These are phyloP conservation scores for Dryas integrifolia DNA, from an alignment of 331 rosid species.

Conservation along the genomic window DNA sequence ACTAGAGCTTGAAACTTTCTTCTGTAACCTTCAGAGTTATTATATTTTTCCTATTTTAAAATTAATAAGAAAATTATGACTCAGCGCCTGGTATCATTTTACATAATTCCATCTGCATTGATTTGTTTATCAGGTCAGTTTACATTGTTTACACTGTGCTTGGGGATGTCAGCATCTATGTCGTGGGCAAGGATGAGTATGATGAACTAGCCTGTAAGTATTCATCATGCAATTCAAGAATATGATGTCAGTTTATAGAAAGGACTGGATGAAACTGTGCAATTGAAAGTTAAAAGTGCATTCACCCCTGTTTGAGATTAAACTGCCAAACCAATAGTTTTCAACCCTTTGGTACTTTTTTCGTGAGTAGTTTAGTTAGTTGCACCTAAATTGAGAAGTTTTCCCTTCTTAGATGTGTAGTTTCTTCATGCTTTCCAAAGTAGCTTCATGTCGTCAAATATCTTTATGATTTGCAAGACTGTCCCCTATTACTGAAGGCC, in stretches of 20 bases:
- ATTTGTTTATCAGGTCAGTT: conserved; percentile 65
- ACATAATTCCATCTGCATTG: not conserved
- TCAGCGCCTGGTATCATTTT: not conserved
- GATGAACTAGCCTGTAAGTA: conserved; percentile 81
- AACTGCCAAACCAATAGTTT: not conserved
- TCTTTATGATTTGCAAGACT: not conserved
- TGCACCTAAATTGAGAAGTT: not conserved
- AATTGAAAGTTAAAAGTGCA: not conserved
- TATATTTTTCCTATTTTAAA: not conserved
- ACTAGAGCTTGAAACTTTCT: not conserved
- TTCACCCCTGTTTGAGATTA: conserved; percentile 1
- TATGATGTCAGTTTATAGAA: not conserved
- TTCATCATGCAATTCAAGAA: not conserved
- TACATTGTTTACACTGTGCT: conserved; percentile 83
- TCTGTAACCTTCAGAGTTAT: not conserved
- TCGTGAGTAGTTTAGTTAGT: not conserved
- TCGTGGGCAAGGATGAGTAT: conserved; percentile 73
- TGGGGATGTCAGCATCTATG: conserved; percentile 82
- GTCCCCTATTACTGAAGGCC: not conserved
- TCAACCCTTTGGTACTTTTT: not conserved
- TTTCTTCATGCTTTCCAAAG: not conserved
- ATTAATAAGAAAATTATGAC: not conserved
- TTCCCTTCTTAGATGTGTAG: not conserved
- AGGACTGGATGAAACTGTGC: not conserved
- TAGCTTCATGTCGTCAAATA: not conserved